Percentiles rank a stretch among this genome's conserved stretches.
phyloP scores from a whole-genome alignment of 768 basidiomycete genomes.

The Leucocoprinus sp. region DNA sequence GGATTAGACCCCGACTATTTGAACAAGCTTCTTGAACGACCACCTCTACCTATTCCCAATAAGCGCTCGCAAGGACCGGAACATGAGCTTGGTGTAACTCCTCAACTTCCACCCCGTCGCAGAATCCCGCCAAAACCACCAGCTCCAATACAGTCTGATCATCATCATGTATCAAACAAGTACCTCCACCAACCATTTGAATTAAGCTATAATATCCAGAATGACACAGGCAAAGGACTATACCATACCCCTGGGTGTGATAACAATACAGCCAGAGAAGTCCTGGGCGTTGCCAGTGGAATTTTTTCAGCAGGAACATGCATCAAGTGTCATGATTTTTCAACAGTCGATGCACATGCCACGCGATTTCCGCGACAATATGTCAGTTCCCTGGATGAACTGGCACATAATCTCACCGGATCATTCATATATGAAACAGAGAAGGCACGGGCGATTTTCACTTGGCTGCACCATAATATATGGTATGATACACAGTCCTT shows the following conservation, averaged over 20 bases:
- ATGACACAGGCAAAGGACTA: neutral
- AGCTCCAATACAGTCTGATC: neutral
- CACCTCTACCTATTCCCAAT: slow-evolving; percentile 17
- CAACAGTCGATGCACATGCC: slow-evolving; percentile 34
- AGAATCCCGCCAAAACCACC: neutral
- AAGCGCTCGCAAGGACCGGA: slow-evolving; percentile 14
- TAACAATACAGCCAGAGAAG: slow-evolving; percentile 4
- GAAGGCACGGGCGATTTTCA: slow-evolving; percentile 38
- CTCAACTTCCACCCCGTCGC: slow-evolving; percentile 4
- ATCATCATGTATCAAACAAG: neutral
- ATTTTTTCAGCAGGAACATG: slow-evolving; percentile 21
- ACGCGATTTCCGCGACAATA: slow-evolving; percentile 33
- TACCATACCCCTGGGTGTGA: neutral
- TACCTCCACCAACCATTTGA: neutral
- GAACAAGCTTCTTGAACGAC: slow-evolving; percentile 1
- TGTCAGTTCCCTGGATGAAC: slow-evolving; percentile 28
- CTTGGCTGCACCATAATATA: slow-evolving; percentile 41
- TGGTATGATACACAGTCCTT: slow-evolving; percentile 35
- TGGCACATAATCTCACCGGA: slow-evolving; percentile 31
- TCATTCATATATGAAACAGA: slow-evolving; percentile 36
- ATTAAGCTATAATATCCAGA: neutral
- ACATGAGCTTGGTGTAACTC: neutral
- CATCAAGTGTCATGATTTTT: slow-evolving; percentile 36
- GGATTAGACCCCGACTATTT: slow-evolving; percentile 9
- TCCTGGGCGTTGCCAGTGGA: neutral